These are phyloP conservation scores for Phytophthora quininea DNA, from an alignment of 352 stramenopile genomes.

Conservation along the genomic window DNA sequence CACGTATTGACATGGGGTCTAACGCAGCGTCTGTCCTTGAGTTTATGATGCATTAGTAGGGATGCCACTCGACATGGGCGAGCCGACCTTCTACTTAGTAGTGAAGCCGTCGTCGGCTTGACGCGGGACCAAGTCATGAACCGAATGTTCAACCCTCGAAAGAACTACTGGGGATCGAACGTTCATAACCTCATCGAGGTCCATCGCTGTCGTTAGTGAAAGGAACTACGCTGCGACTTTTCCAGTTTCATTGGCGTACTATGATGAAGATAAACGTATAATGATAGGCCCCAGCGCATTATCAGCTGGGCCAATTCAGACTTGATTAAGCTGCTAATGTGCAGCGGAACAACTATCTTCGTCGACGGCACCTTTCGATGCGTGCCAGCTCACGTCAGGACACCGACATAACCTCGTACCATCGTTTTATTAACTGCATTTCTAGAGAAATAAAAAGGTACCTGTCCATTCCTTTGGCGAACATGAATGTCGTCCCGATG, in stretches of 20 bases:
- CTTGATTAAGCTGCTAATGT: slow-evolving; percentile 9
- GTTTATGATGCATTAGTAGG: background rate
- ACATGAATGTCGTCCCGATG: too few species aligned
- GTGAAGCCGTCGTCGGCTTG: background rate
- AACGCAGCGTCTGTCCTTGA: background rate
- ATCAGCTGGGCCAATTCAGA: slow-evolving; percentile 22
- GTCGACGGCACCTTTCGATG: slow-evolving; percentile 29
- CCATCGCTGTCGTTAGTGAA: background rate
- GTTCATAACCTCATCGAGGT: background rate
- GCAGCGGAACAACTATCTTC: slow-evolving; percentile 12
- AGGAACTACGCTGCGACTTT: background rate
- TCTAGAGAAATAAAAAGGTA: too few species aligned
- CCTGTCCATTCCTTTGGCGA: too few species aligned
- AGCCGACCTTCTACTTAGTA: background rate
- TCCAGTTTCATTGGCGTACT: background rate
- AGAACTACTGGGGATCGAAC: background rate
- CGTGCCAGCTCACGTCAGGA: background rate
- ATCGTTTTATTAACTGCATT: too few species aligned
- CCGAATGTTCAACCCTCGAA: background rate
- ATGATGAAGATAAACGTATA: background rate
- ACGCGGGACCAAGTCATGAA: background rate
- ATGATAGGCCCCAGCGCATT: slow-evolving; percentile 4
- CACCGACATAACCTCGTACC: too few species aligned
- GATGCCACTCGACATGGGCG: background rate
- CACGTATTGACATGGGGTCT: background rate